Conservation (phyloP, 148 eudicot genomes). For the Rhododendron kiyosumense region DNA sequence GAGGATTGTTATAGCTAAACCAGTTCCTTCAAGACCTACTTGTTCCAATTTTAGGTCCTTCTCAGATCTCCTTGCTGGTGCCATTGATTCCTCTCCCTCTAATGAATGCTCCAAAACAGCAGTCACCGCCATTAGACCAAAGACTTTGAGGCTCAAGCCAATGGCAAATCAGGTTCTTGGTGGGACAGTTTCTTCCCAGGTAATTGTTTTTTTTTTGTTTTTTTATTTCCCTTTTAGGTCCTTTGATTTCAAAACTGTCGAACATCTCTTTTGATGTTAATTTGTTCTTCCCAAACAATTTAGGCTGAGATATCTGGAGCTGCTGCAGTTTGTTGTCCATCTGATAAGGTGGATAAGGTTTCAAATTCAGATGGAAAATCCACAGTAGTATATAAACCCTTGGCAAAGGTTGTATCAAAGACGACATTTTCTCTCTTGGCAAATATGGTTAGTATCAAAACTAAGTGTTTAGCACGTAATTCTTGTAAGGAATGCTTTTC, state of each 20-base stretch:
- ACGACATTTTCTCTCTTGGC: slow-evolving; percentile 53
- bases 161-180: slow-evolving; percentile 14
- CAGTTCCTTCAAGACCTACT: slow-evolving; percentile 79
- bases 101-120: slow-evolving; percentile 27
- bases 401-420: slow-evolving; percentile 75
- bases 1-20: slow-evolving; percentile 58
- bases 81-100: slow-evolving; percentile 40
- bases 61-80: slow-evolving; percentile 61
- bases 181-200: slow-evolving; percentile 26
- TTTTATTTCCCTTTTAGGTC: not conserved
- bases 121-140: slow-evolving; percentile 67
- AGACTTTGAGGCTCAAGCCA: slow-evolving; percentile 62
- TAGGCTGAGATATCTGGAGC: slow-evolving; percentile 46
- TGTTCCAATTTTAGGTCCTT: slow-evolving; percentile 48
- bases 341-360: slow-evolving; percentile 23
- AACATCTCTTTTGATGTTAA: not conserved
- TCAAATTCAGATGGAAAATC: slow-evolving; percentile 27
- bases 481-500: not conserved
- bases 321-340: slow-evolving; percentile 23
- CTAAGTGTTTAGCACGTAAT: not conserved
- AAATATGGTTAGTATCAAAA: slow-evolving; percentile 55
- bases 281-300: slow-evolving; percentile 8
- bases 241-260: too few relatives aligned
- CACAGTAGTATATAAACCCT: slow-evolving; percentile 61
- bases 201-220: slow-evolving; percentile 1